phyloP scores from a whole-genome alignment of 345 rosid species.

The Camelina laxa region DNA sequence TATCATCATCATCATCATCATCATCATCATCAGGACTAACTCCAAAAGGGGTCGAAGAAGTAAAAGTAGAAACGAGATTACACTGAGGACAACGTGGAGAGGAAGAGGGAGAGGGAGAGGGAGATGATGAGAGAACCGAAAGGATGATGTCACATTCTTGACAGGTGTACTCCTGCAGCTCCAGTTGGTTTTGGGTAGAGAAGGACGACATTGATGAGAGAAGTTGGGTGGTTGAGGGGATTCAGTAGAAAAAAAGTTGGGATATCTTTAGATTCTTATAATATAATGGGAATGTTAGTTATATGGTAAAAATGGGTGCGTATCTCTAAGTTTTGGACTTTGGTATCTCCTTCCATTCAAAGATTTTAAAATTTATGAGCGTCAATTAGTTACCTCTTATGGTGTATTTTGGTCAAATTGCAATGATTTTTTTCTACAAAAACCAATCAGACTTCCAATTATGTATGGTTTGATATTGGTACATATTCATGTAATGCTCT shows the following conservation, averaged over 20 bases:
- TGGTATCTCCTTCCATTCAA: background rate
- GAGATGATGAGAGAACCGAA: conserved; percentile 28
- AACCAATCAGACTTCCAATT: background rate
- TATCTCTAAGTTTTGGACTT: background rate
- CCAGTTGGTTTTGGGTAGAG: background rate
- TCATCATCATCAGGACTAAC: background rate
- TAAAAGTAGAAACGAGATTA: background rate
- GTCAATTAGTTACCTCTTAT: background rate
- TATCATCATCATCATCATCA: background rate
- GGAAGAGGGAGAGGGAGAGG: background rate
- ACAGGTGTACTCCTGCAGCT: conserved; percentile 48
- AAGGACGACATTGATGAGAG: conserved; percentile 19
- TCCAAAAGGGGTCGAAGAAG: conserved; percentile 11
- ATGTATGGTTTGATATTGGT: background rate
- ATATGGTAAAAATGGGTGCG: background rate
- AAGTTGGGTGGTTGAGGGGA: conserved; percentile 32
- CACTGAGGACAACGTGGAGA: conserved; percentile 48
- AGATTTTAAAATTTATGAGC: background rate
- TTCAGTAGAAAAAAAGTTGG: background rate
- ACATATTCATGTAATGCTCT: background rate
- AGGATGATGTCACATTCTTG: conserved; percentile 51
- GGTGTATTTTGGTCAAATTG: background rate
- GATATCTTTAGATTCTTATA: background rate
- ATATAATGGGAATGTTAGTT: background rate
- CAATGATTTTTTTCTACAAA: background rate